Percentiles rank a stretch among this genome's conserved stretches.
These are phyloP conservation scores for Coelastrella sp. DNA, from an alignment of 139 green algal species.

Conservation along the genomic window DNA sequence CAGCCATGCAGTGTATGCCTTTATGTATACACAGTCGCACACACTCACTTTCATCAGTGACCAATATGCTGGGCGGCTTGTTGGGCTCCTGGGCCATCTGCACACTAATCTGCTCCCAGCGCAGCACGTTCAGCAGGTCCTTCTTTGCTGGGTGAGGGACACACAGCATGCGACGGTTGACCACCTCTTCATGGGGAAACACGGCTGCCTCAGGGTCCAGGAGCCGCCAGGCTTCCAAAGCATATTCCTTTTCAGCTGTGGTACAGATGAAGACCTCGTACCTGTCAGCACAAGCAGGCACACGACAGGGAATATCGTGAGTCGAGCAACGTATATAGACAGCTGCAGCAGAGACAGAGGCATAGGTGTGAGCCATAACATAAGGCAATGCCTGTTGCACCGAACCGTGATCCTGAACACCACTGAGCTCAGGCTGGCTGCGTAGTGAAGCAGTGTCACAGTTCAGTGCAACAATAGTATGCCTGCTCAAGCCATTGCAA, in stretches of 20 bases:
- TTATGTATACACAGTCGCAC: too few species aligned
- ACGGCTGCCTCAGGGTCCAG: conserved; percentile 75
- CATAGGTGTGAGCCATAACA: too few species aligned
- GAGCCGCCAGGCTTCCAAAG: conserved; percentile 87
- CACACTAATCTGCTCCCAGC: conserved; percentile 5
- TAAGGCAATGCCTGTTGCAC: too few species aligned
- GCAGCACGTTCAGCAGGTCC: conserved; percentile 44
- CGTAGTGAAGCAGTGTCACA: too few species aligned
- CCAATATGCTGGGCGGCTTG: neutral
- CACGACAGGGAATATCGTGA: neutral
- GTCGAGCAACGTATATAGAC: neutral
- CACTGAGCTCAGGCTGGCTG: too few species aligned
- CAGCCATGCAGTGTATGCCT: too few species aligned
- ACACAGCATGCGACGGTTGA: conserved; percentile 32
- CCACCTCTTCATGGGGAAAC: conserved; percentile 56
- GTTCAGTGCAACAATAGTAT: too few species aligned
- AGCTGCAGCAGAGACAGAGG: too few species aligned
- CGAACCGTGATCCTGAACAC: too few species aligned
- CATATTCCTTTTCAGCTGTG: conserved; percentile 85
- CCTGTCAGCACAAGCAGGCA: conserved; percentile 43
- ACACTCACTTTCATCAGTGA: conserved; percentile 39
- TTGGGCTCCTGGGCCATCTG: neutral
- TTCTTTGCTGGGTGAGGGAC: conserved; percentile 30
- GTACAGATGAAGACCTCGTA: conserved; percentile 91
- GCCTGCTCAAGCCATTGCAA: too few species aligned